Conservation (phyloP, 1,284 basidiomycete genomes). For the Irpex sp. region DNA sequence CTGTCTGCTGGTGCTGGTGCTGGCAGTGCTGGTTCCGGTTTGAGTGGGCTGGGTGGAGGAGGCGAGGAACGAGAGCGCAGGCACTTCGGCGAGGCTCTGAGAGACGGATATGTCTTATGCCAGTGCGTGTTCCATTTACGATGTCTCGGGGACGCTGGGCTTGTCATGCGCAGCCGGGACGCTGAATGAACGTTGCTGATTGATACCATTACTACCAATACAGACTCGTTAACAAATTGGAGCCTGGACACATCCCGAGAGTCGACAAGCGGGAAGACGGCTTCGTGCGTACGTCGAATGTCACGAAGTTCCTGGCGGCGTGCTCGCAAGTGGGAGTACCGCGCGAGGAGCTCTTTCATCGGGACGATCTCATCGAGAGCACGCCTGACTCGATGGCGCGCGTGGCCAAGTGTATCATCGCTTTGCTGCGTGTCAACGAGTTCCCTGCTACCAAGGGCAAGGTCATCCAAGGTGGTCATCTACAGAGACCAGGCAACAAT, state of each 20-base stretch:
- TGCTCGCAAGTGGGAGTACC: constrained; percentile 62
- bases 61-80: constrained; percentile 74
- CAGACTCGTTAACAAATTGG: constrained; percentile 74
- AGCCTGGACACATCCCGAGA: constrained; percentile 55
- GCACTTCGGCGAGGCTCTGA: constrained; percentile 68
- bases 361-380: constrained; percentile 64
- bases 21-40: constrained; percentile 17
- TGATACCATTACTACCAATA: constrained; percentile 8
- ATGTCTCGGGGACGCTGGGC: neutral
- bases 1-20: constrained; percentile 20
- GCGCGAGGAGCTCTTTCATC: constrained; percentile 61
- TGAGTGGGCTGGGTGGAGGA: constrained; percentile 39
- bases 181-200: neutral
- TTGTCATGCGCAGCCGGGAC: constrained; percentile 3
- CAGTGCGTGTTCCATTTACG: constrained; percentile 53
- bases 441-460: constrained; percentile 41
- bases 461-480: constrained; percentile 32
- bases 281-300: constrained; percentile 59
- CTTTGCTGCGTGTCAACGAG: constrained; percentile 61
- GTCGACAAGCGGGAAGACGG: constrained; percentile 70
- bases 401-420: constrained; percentile 65
- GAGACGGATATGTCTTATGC: constrained; percentile 85
- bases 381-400: constrained; percentile 57
- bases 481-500: constrained; percentile 15
- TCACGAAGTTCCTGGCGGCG: constrained; percentile 70